phyloP scores from a whole-genome alignment of 2,329 filamentous ascomycete genomes.

The Ophiostoma australiae region DNA sequence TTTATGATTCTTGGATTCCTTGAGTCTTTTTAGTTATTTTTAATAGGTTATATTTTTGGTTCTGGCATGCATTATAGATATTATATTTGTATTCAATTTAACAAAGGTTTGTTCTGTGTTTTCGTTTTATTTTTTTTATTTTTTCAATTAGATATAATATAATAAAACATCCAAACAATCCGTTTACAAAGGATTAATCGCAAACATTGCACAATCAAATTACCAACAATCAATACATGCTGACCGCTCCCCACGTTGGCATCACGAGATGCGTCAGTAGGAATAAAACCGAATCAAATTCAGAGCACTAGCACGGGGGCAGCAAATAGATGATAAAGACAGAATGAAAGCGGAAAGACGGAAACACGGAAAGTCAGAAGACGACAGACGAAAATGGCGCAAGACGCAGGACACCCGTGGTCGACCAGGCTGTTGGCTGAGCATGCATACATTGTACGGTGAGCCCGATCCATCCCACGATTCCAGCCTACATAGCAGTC shows the following conservation, averaged over 20 bases:
- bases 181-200: neutral
- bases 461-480: conserved; percentile 4
- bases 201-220: neutral
- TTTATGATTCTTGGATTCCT: neutral
- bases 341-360: neutral
- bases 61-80: too few relatives aligned
- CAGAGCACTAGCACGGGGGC: neutral
- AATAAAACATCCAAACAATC: neutral
- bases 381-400: neutral
- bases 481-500: neutral
- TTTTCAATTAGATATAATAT: too few relatives aligned
- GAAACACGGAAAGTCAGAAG: neutral
- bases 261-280: neutral
- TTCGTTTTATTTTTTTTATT: neutral
- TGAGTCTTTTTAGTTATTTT: neutral
- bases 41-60: neutral
- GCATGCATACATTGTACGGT: neutral
- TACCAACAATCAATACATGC: neutral
- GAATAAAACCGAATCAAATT: too few relatives aligned
- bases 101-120: neutral
- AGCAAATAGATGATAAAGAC: neutral
- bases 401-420: conserved; percentile 1
- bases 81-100: neutral
- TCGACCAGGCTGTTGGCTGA: neutral
- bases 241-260: neutral